phyloP scores from a whole-genome alignment of 192 early-diverging fungal species.

The Dissophora ornata region DNA sequence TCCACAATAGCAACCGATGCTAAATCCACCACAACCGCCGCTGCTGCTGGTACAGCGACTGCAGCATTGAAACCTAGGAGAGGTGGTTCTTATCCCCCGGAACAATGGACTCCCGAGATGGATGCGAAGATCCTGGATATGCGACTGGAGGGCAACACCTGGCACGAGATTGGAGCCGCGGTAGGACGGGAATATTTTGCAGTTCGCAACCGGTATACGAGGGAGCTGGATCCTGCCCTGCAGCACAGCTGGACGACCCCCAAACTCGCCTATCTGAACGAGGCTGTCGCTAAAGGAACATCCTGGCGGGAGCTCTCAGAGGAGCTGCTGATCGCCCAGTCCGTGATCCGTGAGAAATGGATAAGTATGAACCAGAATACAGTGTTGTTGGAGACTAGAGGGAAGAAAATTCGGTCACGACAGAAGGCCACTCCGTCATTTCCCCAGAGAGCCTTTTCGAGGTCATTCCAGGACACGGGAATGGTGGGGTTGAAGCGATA shows the following conservation, averaged over 20 bases:
- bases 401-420: too few species aligned
- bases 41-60: neutral
- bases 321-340: conserved; percentile 12
- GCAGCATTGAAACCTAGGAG: neutral
- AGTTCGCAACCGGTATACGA: conserved; percentile 26
- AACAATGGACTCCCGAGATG: conserved; percentile 25
- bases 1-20: neutral
- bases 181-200: neutral
- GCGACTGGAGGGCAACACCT: conserved; percentile 38
- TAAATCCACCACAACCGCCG: neutral
- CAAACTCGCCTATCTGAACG: conserved; percentile 17
- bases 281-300: conserved; percentile 9
- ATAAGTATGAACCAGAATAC: conserved; percentile 10
- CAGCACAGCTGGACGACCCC: conserved; percentile 15
- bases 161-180: conserved; percentile 36
- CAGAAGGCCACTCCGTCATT: neutral
- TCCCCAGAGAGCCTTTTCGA: neutral
- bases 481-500: neutral
- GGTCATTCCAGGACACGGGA: neutral
- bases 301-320: conserved; percentile 23
- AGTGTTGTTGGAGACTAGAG: too few species aligned
- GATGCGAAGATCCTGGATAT: conserved; percentile 30
- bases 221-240: conserved; percentile 22
- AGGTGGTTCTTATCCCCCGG: neutral
- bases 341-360: conserved; percentile 32